Percentiles rank a stretch among this genome's conserved stretches.
Evolutionary conservation across 805 yeast species (phyloP).

Genomic region (Priceomyces castillae): DNA sequence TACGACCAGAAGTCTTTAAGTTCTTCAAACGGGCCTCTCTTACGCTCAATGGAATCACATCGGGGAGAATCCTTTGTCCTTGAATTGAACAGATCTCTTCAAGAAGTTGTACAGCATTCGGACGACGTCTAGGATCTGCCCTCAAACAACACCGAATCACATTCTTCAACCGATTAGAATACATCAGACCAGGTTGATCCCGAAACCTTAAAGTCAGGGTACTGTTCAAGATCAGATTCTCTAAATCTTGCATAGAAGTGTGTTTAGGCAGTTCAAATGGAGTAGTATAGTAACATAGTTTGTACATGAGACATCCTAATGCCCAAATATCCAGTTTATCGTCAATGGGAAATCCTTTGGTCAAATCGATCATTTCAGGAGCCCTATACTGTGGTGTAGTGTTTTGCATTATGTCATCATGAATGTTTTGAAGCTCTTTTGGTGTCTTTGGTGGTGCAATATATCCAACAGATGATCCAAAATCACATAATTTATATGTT

Average conservation of each 20-base stretch:
- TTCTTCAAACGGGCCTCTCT: conserved; percentile 14
- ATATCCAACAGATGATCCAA: conserved; percentile 73
- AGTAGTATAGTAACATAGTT: conserved; percentile 76
- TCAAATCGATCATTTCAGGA: conserved; percentile 80
- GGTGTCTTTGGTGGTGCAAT: conserved; percentile 60
- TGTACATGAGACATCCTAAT: conserved; percentile 71
- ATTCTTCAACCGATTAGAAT: conserved; percentile 61
- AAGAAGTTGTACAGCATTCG: conserved; percentile 67
- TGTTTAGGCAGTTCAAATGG: conserved; percentile 65
- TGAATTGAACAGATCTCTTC: conserved; percentile 67
- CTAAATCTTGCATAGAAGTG: conserved; percentile 40
- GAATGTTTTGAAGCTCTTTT: conserved; percentile 57
- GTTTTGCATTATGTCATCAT: conserved; percentile 69
- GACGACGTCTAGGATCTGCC: conserved; percentile 68
- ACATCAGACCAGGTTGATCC: conserved; percentile 48
- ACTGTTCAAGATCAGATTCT: conserved; percentile 60
- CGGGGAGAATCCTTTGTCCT: conserved; percentile 39
- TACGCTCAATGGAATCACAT: conserved; percentile 41
- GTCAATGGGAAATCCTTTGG: conserved; percentile 66
- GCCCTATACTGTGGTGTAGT: conserved; percentile 85
- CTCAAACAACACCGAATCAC: conserved; percentile 59
- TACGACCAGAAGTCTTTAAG: conserved; percentile 1
- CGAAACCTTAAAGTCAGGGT: conserved; percentile 42
- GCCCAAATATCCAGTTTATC: conserved; percentile 90
- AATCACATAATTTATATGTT: conserved; percentile 71